Base-by-base conservation (phyloP, 352 stramenopile species). In the Plasmopara halstedii region DNA sequence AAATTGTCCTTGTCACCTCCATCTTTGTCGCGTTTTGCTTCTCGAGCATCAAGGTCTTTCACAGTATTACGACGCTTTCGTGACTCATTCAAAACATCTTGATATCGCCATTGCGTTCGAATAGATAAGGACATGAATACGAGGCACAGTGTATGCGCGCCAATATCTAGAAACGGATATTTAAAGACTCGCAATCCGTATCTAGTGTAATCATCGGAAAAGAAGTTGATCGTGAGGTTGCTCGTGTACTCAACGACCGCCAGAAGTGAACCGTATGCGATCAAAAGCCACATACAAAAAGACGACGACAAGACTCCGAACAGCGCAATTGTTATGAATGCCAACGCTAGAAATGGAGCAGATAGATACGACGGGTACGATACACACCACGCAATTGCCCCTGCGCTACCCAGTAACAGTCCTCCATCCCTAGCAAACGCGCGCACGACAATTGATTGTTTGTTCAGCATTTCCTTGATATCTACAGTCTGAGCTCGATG, bases 351-450 rank as follows among this genome's bases (percentile, higher is more conserved):
- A 38, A 91, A 69, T 8, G 70, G 64, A 4, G 79, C 56, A 15
- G 70, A 88, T 18, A 64, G 49, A 36, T 94, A 94, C 26, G 82
- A 91, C 35, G 82, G 82, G 37, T 94, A 94, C 26, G 77, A 88
- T 0, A 88, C 77, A 46, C 74, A 84, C 77, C 77, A 88, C 10
- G 74, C 61, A 32, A 86, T 86, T 1, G 74, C 72, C 14, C 67
- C 77, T 31, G 64, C 72, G 47, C 77, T 84, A 13, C 72, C 77
- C 2, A 88, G 50, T 14, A 94, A 41, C 15, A 83, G 56, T 1
- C 79, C 76, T 32, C 79, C 79, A 26, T 90, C 79, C 9, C 71
- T 58, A 0, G 85, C 52, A 46, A 94, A 88, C 2, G 83, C 61
- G 18, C 76, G 68, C 6, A 80, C 67, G 0, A 70, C 46, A 41